Percentiles rank a stretch among this genome's conserved stretches.
Conservation (phyloP, 2,329 filamentous ascomycete genomes). For the Knoxdaviesia proteae region DNA sequence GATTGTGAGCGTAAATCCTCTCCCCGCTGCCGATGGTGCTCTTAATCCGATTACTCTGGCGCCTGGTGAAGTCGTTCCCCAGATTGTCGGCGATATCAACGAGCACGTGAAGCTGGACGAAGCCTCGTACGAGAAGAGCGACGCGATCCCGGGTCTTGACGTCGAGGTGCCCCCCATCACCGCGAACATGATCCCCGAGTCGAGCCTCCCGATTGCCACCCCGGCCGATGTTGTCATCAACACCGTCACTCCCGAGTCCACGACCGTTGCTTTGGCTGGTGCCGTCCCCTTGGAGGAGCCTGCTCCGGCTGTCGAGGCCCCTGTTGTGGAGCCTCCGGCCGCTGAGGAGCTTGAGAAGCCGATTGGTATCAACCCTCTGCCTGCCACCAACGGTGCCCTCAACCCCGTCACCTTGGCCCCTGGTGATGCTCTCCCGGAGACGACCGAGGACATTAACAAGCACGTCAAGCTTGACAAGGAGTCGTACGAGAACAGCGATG, state of each 20-base stretch:
- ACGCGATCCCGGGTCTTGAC: constrained; percentile 30
- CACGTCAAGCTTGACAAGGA: constrained; percentile 64
- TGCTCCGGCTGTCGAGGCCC: constrained; percentile 1
- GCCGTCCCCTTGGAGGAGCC: background rate
- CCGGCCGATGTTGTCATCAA: constrained; percentile 23
- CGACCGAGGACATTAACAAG: constrained; percentile 44
- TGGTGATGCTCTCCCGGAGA: constrained; percentile 57
- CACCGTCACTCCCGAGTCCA: constrained; percentile 31
- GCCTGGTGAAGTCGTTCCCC: constrained; percentile 65
- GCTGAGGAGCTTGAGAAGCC: constrained; percentile 14
- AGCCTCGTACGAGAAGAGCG: constrained; percentile 67
- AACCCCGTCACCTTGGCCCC: constrained; percentile 67
- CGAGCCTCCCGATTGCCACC: constrained; percentile 46
- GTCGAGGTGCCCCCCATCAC: constrained; percentile 33
- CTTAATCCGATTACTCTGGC: constrained; percentile 67
- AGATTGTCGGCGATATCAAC: constrained; percentile 43
- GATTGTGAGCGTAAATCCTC: constrained; percentile 35
- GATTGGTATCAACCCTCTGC: constrained; percentile 39
- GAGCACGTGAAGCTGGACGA: constrained; percentile 57
- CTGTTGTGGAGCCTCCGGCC: constrained; percentile 2
- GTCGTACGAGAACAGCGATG: constrained; percentile 67
- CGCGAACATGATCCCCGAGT: constrained; percentile 58
- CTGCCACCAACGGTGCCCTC: constrained; percentile 39
- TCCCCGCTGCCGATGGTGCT: constrained; percentile 38
- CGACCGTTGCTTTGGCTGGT: constrained; percentile 31